These are phyloP conservation scores for Saprolegnia parasitica DNA, from an alignment of 352 stramenopile species.

Conservation along the genomic window DNA sequence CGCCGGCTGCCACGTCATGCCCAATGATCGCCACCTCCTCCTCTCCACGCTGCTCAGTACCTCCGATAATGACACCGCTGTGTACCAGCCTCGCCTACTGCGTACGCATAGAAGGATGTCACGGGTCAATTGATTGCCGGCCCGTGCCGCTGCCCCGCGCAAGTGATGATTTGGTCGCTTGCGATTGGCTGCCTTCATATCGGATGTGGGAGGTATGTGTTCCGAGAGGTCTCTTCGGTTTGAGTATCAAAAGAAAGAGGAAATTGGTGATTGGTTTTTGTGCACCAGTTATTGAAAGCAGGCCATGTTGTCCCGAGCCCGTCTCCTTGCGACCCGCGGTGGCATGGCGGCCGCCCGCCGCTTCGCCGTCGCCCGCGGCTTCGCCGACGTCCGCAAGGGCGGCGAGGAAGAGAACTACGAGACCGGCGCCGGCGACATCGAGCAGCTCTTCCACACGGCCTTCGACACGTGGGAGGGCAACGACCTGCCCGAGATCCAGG, in stretches of 20 bases:
- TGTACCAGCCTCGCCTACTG: too few species aligned
- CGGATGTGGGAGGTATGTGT: not conserved
- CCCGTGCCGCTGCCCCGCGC: too few species aligned
- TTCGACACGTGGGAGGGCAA: conserved; percentile 30
- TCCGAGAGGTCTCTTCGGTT: not conserved
- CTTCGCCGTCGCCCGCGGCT: not conserved
- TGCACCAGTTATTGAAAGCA: conserved; percentile 14
- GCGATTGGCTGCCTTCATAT: not conserved
- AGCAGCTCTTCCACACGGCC: conserved; percentile 27
- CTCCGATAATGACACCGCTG: too few species aligned
- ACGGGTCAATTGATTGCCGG: too few species aligned
- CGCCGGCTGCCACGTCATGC: too few species aligned
- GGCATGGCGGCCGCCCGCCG: not conserved
- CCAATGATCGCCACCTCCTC: too few species aligned
- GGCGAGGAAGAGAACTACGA: conserved; percentile 20
- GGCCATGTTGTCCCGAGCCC: not conserved
- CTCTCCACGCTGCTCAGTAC: too few species aligned
- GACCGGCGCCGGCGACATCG: conserved; percentile 12
- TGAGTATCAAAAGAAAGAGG: conserved; percentile 7
- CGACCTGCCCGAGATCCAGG: conserved; percentile 31
- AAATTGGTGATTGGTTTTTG: conserved; percentile 12
- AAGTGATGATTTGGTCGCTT: not conserved
- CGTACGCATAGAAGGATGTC: too few species aligned
- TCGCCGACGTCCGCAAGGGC: conserved; percentile 8
- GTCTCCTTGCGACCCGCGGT: not conserved